Base-by-base conservation (phyloP, 352 stramenopile species). In the Globisporangium sylvaticum region DNA sequence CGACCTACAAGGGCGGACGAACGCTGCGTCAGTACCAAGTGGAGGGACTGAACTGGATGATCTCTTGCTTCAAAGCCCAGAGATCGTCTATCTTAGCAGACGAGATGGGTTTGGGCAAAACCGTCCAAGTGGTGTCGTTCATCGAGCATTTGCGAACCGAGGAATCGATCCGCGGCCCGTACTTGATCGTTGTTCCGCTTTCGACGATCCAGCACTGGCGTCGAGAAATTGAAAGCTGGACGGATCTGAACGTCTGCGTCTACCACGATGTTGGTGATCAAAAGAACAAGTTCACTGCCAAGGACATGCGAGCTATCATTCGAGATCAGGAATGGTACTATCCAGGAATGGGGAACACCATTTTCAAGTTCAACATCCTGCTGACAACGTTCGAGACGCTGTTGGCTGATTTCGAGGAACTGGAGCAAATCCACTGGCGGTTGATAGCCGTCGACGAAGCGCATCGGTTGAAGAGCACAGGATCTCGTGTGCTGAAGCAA, bases 161-260 rank as follows among this genome's bases (percentile, higher is more conserved):
- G 72, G 87, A 95, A 65, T 89, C 80, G 0, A 91, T 95, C 76
- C 83, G 87, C 24, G 89, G 89, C 2, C 88, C 89, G 14, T 95
- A 85, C 64, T 64, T 96, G 62, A 91, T 96, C 58, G 89, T 96
- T 1, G 89, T 96, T 3, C 89, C 89, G 54, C 76, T 96, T 46
- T 95, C 87, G 15, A 96, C 89, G 1, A 93, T 96, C 66, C 85
- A 94, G 66, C 89, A 95, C 70, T 95, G 88, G 88, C 84, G 88
- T 2, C 87, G 88, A 61, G 88, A 96, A 69, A 91, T 95, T 64
- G 87, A 94, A 70, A 95, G 76, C 64, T 97, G 72, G 95, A 99
- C 97, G n/a, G 96, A 99, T 75, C 94, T 99, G 73, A 97, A 98
- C 55, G 96, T 98, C 29, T 99, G 97, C 68, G 94, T 99, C 0